Evolutionary conservation across 352 stramenopile genomes (phyloP), one percentile per base, ranked within the genome.

Genomic region (Globisporangium uncinulatum): DNA sequence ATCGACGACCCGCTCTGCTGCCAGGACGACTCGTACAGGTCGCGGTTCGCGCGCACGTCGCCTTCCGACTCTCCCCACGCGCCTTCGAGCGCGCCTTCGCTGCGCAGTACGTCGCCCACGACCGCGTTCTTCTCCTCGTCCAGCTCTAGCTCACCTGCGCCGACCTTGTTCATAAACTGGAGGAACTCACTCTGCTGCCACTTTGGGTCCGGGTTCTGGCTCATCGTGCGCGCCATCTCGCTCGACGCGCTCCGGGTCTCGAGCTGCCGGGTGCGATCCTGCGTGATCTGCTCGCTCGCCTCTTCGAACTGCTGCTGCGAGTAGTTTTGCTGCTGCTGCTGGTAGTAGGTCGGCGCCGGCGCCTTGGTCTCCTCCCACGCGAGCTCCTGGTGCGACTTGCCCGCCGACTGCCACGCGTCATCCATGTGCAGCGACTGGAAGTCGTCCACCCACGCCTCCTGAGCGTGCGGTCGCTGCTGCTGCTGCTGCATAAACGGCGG

Each of bases 151-250:
- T 89, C 71, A 34, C 85, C 85, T 6, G 63, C 67, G 51, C 79
- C 75, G 37, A 94, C 76, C 59, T 92, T 71, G 56, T 91, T 79
- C 83, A 94, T 92, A 52, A 94, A 94, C 61, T 91, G 68, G 46
- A 92, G 67, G 56, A 94, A 94, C 53, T 94, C 77, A 67, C 85
- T 94, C 56, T 92, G 86, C 62, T 94, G 82, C 60, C 71, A 94
- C 63, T 89, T 90, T 2, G 79, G 72, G 57, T 93, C 78, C 9
- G 69, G 69, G 61, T 90, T 89, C 62, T 91, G 79, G 52, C 71
- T 77, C 83, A 94, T 89, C 5, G 77, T 82, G 39, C 69, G 74
- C 51, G 83, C 83, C 76, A 92, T 91, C 24, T 88, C 74, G 56
- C 57, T 71, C 13, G 80, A 89, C 9, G 66, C 76, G 21, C 81